Conservation (phyloP, 148 eudicot genomes). For the Nepenthes gracilis region DNA sequence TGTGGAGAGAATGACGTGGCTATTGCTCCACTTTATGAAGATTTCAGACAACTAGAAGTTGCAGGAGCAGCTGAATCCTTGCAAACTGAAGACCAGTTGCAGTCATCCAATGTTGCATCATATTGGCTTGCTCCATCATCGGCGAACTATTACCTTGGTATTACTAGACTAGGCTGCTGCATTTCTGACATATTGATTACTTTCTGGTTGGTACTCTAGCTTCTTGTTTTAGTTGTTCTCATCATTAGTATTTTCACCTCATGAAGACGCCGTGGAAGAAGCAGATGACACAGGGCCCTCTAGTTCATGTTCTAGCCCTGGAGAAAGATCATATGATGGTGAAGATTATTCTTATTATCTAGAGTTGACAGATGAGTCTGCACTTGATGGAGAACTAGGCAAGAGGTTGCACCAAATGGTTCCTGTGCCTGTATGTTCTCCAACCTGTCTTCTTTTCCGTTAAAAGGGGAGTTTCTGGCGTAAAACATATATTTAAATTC, state of each 20-base stretch:
- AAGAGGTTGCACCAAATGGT: conserved; percentile 69
- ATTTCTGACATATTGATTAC: conserved; percentile 2
- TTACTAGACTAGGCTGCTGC: neutral
- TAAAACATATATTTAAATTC: too few species aligned
- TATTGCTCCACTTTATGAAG: conserved; percentile 64
- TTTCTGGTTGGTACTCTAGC: neutral
- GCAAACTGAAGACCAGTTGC: conserved; percentile 30
- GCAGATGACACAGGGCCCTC: conserved; percentile 41
- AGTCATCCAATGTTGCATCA: conserved; percentile 25
- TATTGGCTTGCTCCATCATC: conserved; percentile 40
- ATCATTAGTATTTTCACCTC: conserved; percentile 26
- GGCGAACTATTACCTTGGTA: conserved; percentile 42
- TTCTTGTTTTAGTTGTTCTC: conserved; percentile 9
- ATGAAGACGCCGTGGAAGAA: conserved; percentile 26
- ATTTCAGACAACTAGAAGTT: conserved; percentile 46
- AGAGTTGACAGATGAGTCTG: conserved; percentile 60
- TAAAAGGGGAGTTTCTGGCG: too few species aligned
- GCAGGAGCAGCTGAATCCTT: conserved; percentile 45
- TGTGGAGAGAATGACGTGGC: conserved; percentile 44
- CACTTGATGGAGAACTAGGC: conserved; percentile 87
- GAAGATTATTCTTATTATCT: conserved; percentile 44
- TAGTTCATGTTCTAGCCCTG: conserved; percentile 74
- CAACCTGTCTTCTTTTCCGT: too few species aligned
- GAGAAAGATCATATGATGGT: conserved; percentile 47
- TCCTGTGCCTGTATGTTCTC: conserved; percentile 62